Percentiles rank a stretch among this genome's conserved stretches.
phyloP scores from a whole-genome alignment of 2,329 filamentous ascomycete genomes.

The Malbranchea cinnamomea region DNA sequence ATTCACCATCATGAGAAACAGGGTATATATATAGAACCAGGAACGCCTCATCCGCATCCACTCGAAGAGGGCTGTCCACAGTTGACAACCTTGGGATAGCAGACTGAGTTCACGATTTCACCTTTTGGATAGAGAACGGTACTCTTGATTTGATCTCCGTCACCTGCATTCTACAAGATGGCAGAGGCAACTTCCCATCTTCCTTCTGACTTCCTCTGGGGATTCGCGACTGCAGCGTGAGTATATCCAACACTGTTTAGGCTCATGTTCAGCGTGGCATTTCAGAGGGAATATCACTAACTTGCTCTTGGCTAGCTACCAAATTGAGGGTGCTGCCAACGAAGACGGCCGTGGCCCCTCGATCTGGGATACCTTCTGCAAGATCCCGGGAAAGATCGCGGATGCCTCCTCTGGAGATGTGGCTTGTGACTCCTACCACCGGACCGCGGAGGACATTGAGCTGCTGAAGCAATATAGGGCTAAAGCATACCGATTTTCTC shows the following conservation, averaged over 20 bases:
- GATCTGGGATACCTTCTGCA: constrained; percentile 86
- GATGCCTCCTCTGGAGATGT: constrained; percentile 59
- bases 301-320: constrained; percentile 46
- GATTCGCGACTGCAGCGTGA: constrained; percentile 63
- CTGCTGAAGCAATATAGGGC: constrained; percentile 61
- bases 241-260: constrained; percentile 15
- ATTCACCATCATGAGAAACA: too few relatives aligned
- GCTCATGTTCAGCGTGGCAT: not conserved
- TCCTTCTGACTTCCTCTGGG: constrained; percentile 60
- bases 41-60: too few relatives aligned
- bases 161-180: too few relatives aligned
- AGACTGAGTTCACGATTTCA: too few relatives aligned
- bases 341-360: constrained; percentile 67
- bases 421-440: constrained; percentile 79
- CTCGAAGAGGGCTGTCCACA: too few relatives aligned
- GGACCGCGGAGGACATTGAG: constrained; percentile 59
- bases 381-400: constrained; percentile 66
- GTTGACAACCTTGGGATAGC: too few relatives aligned
- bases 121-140: too few relatives aligned
- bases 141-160: too few relatives aligned
- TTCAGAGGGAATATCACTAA: not conserved
- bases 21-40: too few relatives aligned
- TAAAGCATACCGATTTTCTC: constrained; percentile 66
- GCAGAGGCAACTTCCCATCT: too few relatives aligned
- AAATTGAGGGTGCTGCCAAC: constrained; percentile 64